Evolutionary conservation across 805 yeast species (phyloP), one percentile per base, ranked within the genome.

Genomic region (Hanseniaspora pseudoguilliermondii): DNA sequence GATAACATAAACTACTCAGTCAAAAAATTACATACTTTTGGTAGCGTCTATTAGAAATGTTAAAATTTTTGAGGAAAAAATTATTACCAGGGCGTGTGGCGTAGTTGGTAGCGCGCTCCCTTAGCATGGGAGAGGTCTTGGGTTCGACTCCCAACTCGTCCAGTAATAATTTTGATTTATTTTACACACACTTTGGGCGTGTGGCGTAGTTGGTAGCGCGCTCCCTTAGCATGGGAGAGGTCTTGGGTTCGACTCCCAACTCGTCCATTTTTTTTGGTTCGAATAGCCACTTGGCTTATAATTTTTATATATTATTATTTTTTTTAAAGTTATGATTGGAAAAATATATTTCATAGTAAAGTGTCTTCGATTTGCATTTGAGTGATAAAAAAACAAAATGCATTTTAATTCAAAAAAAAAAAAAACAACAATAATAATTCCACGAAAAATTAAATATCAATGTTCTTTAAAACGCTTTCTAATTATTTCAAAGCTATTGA

Each of bases 121-220:
- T 79, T 80, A 78, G 83, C 83, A 79, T 79, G 82, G 77, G 79
- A 77, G 75, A 78, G 82, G 83, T 78, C 83, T 76, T 79, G 79
- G 83, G 83, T 78, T 79, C 84, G 81, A 79, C 75, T 79, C 83
- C 83, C 78, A 79, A 77, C 82, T 79, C 81, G 83, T 79, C 83
- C 83, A 79, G 58, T 69, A 23, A 11, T 38, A 38, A 29, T 40
- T 40, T 13, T 47, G 8, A 13, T 49, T n/a, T 49, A 16, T 39
- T 29, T 16, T 40, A 18, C 41, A 10, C 18, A 39, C 29, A n/a
- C 43, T 16, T 3, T n/a, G 83, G 83, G 84, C 83, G 81, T 80
- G 83, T 80, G 84, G 84, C 84, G 84, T 77, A 80, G 84, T 80
- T 78, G 83, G 84, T 80, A 80, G 84, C 84, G 84, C 83, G 84